Conservation (phyloP, 2,329 filamentous ascomycete species). For the Periconia macrospinosa region DNA sequence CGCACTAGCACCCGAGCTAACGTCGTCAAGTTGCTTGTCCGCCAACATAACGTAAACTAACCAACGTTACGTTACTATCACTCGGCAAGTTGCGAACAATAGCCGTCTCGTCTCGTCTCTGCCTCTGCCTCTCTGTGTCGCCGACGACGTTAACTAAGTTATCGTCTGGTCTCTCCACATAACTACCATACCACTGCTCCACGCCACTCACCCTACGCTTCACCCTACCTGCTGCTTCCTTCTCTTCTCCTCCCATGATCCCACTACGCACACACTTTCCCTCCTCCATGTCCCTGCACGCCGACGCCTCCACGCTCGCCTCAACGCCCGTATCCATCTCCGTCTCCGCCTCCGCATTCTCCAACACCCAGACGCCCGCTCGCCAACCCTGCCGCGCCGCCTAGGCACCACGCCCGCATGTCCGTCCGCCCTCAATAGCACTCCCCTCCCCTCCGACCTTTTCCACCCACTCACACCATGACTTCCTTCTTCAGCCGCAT, state of each 20-base stretch:
- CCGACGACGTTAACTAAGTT: too few relatives aligned
- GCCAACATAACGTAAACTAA: too few relatives aligned
- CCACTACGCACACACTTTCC: neutral
- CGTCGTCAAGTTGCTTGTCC: too few relatives aligned
- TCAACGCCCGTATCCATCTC: neutral
- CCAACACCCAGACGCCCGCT: neutral
- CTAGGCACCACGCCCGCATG: slow-evolving; percentile 16
- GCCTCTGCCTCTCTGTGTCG: too few relatives aligned
- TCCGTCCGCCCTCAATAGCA: slow-evolving; percentile 10
- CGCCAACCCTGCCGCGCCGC: slow-evolving; percentile 10
- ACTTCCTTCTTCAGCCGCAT: slow-evolving; percentile 58
- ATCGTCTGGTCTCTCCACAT: too few relatives aligned
- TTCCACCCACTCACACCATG: slow-evolving; percentile 47
- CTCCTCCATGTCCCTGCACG: neutral
- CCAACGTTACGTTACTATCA: too few relatives aligned
- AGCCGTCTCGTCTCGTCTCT: too few relatives aligned
- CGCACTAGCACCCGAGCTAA: too few relatives aligned
- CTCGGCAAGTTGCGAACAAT: too few relatives aligned
- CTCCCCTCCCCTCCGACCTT: slow-evolving; percentile 12
- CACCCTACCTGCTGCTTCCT: too few relatives aligned
- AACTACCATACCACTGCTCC: too few relatives aligned
- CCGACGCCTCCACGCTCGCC: neutral
- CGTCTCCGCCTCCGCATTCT: neutral
- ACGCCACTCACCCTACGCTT: too few relatives aligned
- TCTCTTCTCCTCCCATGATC: neutral